Base-by-base conservation (phyloP, 1,284 basidiomycete genomes). In the Thecaphora frezii region DNA sequence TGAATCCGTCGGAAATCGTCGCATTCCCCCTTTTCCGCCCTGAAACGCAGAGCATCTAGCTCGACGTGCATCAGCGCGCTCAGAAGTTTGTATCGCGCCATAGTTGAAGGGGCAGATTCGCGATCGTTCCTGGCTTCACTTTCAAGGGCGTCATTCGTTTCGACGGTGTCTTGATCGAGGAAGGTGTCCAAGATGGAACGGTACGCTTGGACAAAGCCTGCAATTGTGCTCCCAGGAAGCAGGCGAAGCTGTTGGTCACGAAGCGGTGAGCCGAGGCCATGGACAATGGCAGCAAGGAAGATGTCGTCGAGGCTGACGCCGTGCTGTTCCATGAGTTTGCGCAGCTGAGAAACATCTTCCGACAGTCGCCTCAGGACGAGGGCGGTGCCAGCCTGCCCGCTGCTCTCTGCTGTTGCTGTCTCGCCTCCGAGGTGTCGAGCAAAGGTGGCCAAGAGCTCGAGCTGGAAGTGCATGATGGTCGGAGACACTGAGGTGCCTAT, bases 281-380 rank as follows among this genome's bases (percentile, higher is more conserved):
- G 19, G 1, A 66, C 44, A n/a, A 62, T 19, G 23, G 64, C 54
- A 2, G 64, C 50, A 2, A 66, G 44, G n/a, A 58, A 53, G 1
- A 25, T 58, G n/a, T 66, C 56, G 22, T 66, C 64, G 4, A 56
- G 39, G 0, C 28, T 5, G 4, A 66, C 22, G 23, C 22, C 22
- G 26, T 56, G n/a, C 2, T 39, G 41, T 4, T 58, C 51, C 64
- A 66, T 66, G 5, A 18, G 26, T n/a, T 21, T n/a, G 4, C 39
- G 39, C 5, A 41, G 39, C 19, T 21, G 5, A 3, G 19, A 21
- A 16, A 41, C 19, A 21, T 41, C 19, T 9, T 21, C 39, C 3
- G 19, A 22, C 19, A 21, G 21, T 9, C 39, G 21, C 7, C 39
- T 10, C 3, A 21, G 39, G 3, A 22, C 5, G 3, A 9, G 4